These are phyloP conservation scores for Lithohypha guttulata DNA, from an alignment of 2,329 filamentous ascomycete genomes.

Conservation along the genomic window DNA sequence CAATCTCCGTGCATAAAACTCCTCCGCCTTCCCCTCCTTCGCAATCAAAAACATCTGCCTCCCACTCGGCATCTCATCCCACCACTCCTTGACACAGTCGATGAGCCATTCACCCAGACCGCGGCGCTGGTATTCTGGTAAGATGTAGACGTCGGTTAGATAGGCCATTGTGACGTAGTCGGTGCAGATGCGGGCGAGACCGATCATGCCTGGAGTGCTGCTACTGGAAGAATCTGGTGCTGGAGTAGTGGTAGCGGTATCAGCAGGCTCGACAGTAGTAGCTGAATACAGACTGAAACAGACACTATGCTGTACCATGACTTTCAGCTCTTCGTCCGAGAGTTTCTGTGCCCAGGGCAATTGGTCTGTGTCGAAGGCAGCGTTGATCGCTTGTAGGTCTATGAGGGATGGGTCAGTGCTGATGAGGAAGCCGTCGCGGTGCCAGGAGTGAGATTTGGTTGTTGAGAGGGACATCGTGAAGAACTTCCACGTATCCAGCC, in stretches of 20 bases:
- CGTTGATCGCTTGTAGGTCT: slow-evolving; percentile 44
- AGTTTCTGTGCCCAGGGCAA: slow-evolving; percentile 52
- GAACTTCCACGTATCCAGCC: too few species aligned
- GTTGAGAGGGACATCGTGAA: slow-evolving; percentile 6
- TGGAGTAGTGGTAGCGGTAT: slow-evolving; percentile 7
- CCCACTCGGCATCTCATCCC: slow-evolving; percentile 48
- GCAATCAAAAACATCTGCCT: slow-evolving; percentile 47
- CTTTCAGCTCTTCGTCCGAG: slow-evolving; percentile 38
- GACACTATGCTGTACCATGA: slow-evolving; percentile 47
- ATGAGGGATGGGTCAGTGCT: slow-evolving; percentile 50
- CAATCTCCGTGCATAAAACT: slow-evolving; percentile 23
- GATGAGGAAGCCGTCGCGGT: slow-evolving; percentile 43
- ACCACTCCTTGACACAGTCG: slow-evolving; percentile 46
- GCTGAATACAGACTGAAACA: slow-evolving; percentile 47
- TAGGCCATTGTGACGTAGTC: slow-evolving; percentile 61
- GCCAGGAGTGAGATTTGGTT: slow-evolving; percentile 11
- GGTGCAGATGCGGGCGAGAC: slow-evolving; percentile 55
- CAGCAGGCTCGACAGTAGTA: slow-evolving; percentile 5
- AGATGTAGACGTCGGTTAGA: slow-evolving; percentile 57
- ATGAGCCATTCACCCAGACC: slow-evolving; percentile 59
- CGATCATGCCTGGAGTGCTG: slow-evolving; percentile 31
- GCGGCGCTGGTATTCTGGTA: slow-evolving; percentile 47
- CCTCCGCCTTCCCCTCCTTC: slow-evolving; percentile 13
- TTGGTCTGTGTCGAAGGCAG: slow-evolving; percentile 45
- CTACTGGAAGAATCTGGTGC: slow-evolving; percentile 11